Evolutionary conservation across 768 basidiomycete genomes (phyloP), one percentile per base, ranked within the genome.

Genomic region (Pholiota molesta): DNA sequence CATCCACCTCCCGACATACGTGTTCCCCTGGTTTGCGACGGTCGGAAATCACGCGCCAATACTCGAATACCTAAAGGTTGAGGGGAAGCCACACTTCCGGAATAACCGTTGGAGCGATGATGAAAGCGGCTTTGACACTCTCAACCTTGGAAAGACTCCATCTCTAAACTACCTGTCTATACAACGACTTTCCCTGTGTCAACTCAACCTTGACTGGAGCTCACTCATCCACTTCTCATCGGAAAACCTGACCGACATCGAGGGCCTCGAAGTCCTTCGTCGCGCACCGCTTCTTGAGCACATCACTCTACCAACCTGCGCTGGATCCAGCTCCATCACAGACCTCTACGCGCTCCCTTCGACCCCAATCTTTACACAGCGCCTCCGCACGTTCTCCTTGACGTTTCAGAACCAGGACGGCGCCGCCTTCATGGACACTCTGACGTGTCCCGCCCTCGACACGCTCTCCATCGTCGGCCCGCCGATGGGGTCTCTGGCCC

Each of bases 1-100:
- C 33, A 26, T 58, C 17, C 28, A 40, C 19, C 45, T 51, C 10
- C 57, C 57, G 35, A 23, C 45, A 39, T 58, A 45, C 14, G 52
- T 52, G 19, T 52, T 58, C 35, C 57, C 57, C 23, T 58, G 37
- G 29, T 49, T 58, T n/a, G 42, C n/a, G 56, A 26, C 56, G 8
- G 44, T 57, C 16, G 45, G 57, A 2, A 16, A 51, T 10, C n/a
- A 26, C 11, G 45, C 47, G 5, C 57, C 57, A 14, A 4, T 58
- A 11, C 57, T 58, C 5, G 10, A 35, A 17, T 52, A 51, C 28
- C 47, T 58, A 2, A 52, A 49, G 13, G 47, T 58, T 2, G 47
- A 58, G 31, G 57, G 42, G 10, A 33, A 51, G 21, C 57, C 52
- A 5, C 47, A 58, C 45, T 58, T 51, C 47, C 14, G 11, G 10